Conservation (phyloP, 495 filamentous ascomycete species). For the Massariosphaeria phaeospora region DNA sequence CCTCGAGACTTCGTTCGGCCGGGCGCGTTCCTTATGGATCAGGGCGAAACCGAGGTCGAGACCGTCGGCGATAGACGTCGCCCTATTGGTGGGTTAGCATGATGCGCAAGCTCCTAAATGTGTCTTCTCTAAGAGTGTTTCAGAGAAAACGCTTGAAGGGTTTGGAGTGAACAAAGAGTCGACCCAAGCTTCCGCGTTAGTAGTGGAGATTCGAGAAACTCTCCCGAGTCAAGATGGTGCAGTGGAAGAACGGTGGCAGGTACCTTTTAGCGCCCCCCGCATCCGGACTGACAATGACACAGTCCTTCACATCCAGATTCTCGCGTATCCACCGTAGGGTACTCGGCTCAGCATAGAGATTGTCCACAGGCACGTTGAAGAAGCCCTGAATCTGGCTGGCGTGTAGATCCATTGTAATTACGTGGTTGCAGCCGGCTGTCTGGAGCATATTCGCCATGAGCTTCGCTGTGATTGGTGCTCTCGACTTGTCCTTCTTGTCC, state of each 20-base stretch:
- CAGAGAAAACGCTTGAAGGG: too few species aligned
- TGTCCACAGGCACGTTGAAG: slow-evolving; percentile 97
- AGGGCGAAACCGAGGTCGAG: slow-evolving; percentile 94
- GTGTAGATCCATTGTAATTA: slow-evolving; percentile 55
- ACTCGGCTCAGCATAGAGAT: slow-evolving; percentile 92
- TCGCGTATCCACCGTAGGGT: slow-evolving; percentile 87
- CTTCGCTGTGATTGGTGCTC: slow-evolving; percentile 86
- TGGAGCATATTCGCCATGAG: slow-evolving; percentile 97
- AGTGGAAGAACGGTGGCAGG: slow-evolving; percentile 17
- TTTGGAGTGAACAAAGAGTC: too few species aligned
- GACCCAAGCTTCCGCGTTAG: too few species aligned
- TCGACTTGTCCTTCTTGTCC: slow-evolving; percentile 97
- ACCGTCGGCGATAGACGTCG: slow-evolving; percentile 92
- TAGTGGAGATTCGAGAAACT: too few species aligned
- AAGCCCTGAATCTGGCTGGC: slow-evolving; percentile 83
- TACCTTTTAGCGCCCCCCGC: slow-evolving; percentile 95
- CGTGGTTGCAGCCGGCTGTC: slow-evolving; percentile 68
- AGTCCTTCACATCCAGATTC: slow-evolving; percentile 74
- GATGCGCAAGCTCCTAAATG: not conserved
- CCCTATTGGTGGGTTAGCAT: slow-evolving; percentile 47
- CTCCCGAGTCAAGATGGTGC: not conserved
- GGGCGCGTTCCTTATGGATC: slow-evolving; percentile 95
- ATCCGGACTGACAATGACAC: slow-evolving; percentile 93
- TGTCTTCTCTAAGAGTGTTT: not conserved
- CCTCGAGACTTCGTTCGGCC: slow-evolving; percentile 90